phyloP scores from a whole-genome alignment of 345 rosid species.

The Excoecaria agallocha region DNA sequence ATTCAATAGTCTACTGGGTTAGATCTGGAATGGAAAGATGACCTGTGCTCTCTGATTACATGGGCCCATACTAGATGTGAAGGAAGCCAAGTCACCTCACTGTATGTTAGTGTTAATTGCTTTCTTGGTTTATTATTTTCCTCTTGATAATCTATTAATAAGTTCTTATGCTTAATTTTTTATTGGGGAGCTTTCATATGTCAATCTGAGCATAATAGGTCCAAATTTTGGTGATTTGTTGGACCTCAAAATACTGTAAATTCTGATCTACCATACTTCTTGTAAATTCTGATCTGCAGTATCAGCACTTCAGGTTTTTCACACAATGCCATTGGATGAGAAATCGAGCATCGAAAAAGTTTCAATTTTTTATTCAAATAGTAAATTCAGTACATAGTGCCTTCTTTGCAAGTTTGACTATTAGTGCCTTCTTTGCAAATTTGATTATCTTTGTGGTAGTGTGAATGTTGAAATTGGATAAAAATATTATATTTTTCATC shows the following conservation, averaged over 20 bases:
- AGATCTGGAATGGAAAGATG: constrained; percentile 87
- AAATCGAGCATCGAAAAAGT: no score
- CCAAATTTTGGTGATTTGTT: constrained; percentile 93
- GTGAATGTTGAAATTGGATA: background rate
- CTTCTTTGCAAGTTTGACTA: no score
- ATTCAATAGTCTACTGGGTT: constrained; percentile 70
- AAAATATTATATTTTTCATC: background rate
- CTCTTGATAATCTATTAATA: constrained; percentile 17
- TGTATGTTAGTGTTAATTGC: constrained; percentile 37
- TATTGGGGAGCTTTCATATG: constrained; percentile 64
- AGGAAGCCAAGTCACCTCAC: constrained; percentile 70
- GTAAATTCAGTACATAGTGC: background rate
- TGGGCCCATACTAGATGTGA: constrained; percentile 77
- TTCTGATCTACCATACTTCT: background rate
- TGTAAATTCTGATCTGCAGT: no score
- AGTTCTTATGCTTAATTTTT: background rate
- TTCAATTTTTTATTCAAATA: background rate
- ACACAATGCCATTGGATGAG: no score
- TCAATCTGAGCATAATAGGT: constrained; percentile 70
- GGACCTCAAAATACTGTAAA: constrained; percentile 79
- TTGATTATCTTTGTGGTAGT: background rate
- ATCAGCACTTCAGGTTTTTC: no score
- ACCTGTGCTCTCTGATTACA: constrained; percentile 74
- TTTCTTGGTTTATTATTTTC: background rate
- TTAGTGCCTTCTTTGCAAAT: background rate